Base-by-base conservation (phyloP, 495 filamentous ascomycete genomes). In the Lepraria neglecta region DNA sequence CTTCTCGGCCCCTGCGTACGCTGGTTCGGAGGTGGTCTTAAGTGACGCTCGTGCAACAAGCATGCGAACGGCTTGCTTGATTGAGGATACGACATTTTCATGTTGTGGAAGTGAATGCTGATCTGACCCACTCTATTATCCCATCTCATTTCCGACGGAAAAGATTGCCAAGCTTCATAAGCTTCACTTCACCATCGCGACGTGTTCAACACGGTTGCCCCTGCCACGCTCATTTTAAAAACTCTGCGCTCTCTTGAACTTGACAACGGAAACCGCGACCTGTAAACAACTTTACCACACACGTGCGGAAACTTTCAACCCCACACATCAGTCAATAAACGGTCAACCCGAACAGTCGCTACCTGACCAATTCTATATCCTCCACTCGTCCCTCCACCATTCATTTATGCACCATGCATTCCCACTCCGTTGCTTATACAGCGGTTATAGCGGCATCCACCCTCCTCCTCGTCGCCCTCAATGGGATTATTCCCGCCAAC, bases 331-430 rank as follows among this genome's bases (percentile, higher is more conserved):
- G 19, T 54, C 19, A 9, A 21, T 5, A 4, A 7, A 54, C 35
- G 35, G 7, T 10, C 12, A 38, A 38, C 35, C 9, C 17, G 17
- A 33, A 33, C 31, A n/a, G 30, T 54, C 51, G 21, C 31, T 54
- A 38, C 51, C n/a, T 11, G 35, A 17, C 10, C 17, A 48, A 31
- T 38, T 35, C n/a, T 35, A 54, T 21, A 6, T 38, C n/a, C 31
- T n/a, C 19, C n/a, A 17, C 30, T 19, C 51, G 28, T 33, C 31
- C 51, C 28, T 12, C 6, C 19, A 15, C 31, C 31, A 7, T 54
- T 35, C 31, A 61, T 61, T 27, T 27, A 45, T 46, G 55, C 55
- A 43, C 11, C 9, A 58, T 58, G 55, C 43, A 54, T 35, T 19
- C 15, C n/a, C 51, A 38, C 51, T 38, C 30, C 51, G 31, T 54